Conservation (phyloP, 768 basidiomycete species). For the Tricholoma sp. region DNA sequence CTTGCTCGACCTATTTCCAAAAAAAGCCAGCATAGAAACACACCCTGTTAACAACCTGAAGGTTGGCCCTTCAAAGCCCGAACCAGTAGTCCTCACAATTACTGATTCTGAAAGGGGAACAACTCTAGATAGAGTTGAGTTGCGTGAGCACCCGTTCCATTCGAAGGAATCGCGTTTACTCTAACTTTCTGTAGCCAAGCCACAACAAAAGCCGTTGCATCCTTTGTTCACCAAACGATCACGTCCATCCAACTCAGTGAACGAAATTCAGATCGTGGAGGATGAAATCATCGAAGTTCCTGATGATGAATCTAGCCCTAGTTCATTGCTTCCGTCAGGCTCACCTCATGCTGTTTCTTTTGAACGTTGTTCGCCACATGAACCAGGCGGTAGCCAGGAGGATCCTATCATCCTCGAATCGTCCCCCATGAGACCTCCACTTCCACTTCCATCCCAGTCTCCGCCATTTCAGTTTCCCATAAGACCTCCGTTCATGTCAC, state of each 20-base stretch:
- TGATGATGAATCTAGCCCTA: conserved; percentile 2
- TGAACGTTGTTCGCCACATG: neutral
- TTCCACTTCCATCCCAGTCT: conserved; percentile 15
- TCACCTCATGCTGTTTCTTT: neutral
- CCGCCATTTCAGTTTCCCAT: conserved; percentile 25
- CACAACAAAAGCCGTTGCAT: conserved; percentile 8
- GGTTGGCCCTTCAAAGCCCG: neutral
- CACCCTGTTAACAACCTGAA: neutral
- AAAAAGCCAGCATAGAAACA: conserved; percentile 8
- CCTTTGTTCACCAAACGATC: conserved; percentile 14
- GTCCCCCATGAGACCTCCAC: conserved; percentile 29
- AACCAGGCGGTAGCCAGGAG: conserved; percentile 28
- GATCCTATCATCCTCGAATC: conserved; percentile 42
- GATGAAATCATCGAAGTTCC: conserved; percentile 8
- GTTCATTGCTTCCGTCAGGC: neutral
- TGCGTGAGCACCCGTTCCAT: neutral
- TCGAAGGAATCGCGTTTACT: neutral
- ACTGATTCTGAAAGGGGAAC: neutral
- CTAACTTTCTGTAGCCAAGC: neutral
- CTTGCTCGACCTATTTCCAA: conserved; percentile 33
- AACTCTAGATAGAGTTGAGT: neutral
- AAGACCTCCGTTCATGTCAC: neutral
- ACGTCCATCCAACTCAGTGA: neutral
- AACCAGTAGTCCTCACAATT: neutral
- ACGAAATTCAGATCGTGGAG: neutral